Evolutionary conservation across 129 eudicot species (phyloP), one percentile per base, ranked within the genome.

Genomic region (Dittrichia graveolens): DNA sequence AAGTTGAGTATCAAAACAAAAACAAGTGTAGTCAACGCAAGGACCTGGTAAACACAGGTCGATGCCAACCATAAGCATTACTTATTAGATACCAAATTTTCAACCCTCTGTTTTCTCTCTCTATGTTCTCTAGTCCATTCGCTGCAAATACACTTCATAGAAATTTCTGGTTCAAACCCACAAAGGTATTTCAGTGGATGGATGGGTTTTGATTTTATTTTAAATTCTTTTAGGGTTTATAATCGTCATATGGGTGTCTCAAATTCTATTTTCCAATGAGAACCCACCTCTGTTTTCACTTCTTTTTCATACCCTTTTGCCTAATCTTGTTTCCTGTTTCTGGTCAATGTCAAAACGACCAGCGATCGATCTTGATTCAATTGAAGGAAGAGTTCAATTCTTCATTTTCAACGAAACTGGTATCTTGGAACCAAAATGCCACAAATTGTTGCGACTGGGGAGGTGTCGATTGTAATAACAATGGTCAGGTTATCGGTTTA

Each of bases 211-310:
- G 19, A 68, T 4, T 54, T 54, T 24, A 40, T 62, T 55, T 49
- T 38, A 18, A 53, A 2, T 12, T 13, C 64, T 40, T 50, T 15
- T 11, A 64, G 9, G 57, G 40, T 65, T 67, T 14, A 65, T 44
- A 37, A 55, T 8, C 67, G 44, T 71, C 82, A 44, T 78, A 56
- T 78, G 78, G 73, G 73, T 70, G 44, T 43, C 61, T 71, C 15
- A n/a, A 6, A 62, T 37, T 78, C 58, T 71, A 52, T 19, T 63
- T 71, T 71, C 77, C 77, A 78, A 78, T 78, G 82, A 78, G 57
- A 62, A 55, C 60, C 67, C 82, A 54, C 12, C 45, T 71, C 37
- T 71, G 60, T 63, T 71, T 71, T 71, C 77, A 78, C 39, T 34
- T 71, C 54, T 78, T 78, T 37, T 71, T 71, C 45, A 54, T 78